Evolutionary conservation across 805 yeast species (phyloP).

Genomic region (Wickerhamiella occidentalis): DNA sequence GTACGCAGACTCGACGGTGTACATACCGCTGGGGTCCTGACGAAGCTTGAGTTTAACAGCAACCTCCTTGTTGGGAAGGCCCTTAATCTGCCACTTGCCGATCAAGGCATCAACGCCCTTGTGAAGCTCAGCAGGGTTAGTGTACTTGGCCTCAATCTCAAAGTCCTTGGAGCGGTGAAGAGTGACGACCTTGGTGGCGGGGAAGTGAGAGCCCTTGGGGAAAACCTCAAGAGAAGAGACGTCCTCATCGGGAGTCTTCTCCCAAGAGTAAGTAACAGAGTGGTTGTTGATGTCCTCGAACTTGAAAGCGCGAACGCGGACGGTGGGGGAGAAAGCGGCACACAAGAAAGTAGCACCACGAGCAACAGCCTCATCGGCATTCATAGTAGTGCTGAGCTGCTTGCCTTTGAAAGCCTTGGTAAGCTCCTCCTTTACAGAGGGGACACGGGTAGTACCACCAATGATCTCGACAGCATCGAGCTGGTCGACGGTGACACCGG

Average conservation of each 20-base stretch:
- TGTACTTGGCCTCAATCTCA: conserved; percentile 73
- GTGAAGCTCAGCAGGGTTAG: conserved; percentile 62
- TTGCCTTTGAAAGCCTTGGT: conserved; percentile 72
- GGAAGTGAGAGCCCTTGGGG: conserved; percentile 87
- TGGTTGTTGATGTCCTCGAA: conserved; percentile 87
- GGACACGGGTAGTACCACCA: conserved; percentile 98
- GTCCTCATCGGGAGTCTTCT: conserved; percentile 79
- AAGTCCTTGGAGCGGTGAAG: conserved; percentile 86
- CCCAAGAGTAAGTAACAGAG: conserved; percentile 94
- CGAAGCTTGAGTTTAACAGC: conserved; percentile 89
- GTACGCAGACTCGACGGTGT: conserved; percentile 87
- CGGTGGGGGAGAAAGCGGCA: conserved; percentile 97
- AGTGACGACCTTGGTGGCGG: conserved; percentile 91
- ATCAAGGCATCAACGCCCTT: conserved; percentile 49
- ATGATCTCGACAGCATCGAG: conserved; percentile 86
- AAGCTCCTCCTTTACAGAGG: conserved; percentile 73
- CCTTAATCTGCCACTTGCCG: conserved; percentile 77
- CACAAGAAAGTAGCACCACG: conserved; percentile 98
- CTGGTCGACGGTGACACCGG: conserved; percentile 59
- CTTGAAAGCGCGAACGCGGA: conserved; percentile 97
- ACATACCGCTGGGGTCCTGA: conserved; percentile 94
- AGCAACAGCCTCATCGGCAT: conserved; percentile 98
- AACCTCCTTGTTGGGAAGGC: conserved; percentile 67
- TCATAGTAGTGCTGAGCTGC: conserved; percentile 82
- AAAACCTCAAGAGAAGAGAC: conserved; percentile 88